Conservation (phyloP, 2,329 filamentous ascomycete species). For the Simplicillium aogashimaense region DNA sequence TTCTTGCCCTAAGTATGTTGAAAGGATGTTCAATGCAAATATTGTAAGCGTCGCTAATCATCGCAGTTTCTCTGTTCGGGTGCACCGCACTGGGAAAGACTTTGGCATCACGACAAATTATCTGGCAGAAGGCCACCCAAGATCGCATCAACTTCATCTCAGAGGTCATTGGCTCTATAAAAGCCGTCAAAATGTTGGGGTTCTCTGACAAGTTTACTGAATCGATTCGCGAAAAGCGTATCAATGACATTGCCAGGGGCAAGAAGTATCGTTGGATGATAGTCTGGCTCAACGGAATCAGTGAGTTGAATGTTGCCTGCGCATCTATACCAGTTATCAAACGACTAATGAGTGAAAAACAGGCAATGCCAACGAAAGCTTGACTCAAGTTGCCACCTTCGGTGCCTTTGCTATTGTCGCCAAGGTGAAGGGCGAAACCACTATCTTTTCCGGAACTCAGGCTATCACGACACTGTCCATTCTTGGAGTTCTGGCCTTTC, state of each 20-base stretch:
- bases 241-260: constrained; percentile 14
- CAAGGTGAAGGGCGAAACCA: constrained; percentile 11
- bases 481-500: constrained; percentile 17
- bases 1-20: constrained; percentile 19
- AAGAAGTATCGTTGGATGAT: constrained; percentile 15
- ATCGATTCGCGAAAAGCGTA: constrained; percentile 14
- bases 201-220: constrained; percentile 15
- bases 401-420: constrained; percentile 18
- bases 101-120: constrained; percentile 17
- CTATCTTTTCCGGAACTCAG: constrained; percentile 17
- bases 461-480: constrained; percentile 20
- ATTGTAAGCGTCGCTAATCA: too few species aligned
- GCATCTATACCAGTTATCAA: not conserved
- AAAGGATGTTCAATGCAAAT: constrained; percentile 2
- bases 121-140: constrained; percentile 21
- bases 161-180: constrained; percentile 19
- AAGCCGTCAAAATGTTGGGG: constrained; percentile 23
- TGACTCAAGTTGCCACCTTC: constrained; percentile 19
- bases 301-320: constrained; percentile 9
- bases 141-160: constrained; percentile 22
- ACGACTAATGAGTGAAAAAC: not conserved
- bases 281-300: constrained; percentile 16
- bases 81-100: constrained; percentile 10
- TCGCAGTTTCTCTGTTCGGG: too few species aligned
- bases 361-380: constrained; percentile 16